Base-by-base conservation (phyloP, 2,329 filamentous ascomycete genomes). In the Chrysoporthe puriensis region DNA sequence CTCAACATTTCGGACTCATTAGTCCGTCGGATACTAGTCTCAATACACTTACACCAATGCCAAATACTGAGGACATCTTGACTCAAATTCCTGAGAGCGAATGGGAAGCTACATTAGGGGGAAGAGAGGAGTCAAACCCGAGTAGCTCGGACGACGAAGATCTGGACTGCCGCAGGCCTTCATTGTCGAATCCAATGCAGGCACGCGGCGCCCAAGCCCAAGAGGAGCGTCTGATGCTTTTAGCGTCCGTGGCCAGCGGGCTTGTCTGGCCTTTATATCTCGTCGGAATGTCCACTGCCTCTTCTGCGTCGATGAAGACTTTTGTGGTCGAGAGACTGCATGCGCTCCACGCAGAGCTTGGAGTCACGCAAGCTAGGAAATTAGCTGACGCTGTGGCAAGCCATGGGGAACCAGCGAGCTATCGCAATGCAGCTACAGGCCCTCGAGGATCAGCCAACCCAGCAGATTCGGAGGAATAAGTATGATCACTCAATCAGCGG, bases 181-280 rank as follows among this genome's bases (percentile, higher is more conserved):
- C 79, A 8, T 72, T 84, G 13, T 74, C 81, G 40, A 79, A 83
- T 58, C 78, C 80, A 2, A 79, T 78, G 7, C 76, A 79, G 43
- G 77, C 77, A 1, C 74, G 71, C 18, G 74, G 74, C 46, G 71
- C 74, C 16, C 76, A 77, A 8, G 77, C 79, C 57, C 78, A 80
- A 54, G 79, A 81, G 0, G 79, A 79, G 67, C 77, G 82, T 34
- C 83, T 84, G 73, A 81, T 85, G 80, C 80, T 82, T 4, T 75
- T 85, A 7, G 82, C 80, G 0, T 83, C 82, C 9, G 79, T 82
- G 0, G 82, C 82, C 34, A 82, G 83, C 70, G 81, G 81, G 18
- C 78, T 84, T 9, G 79, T 85, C 50, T 85, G 82, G 83, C 83
- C 83, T 4, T 76, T 85, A 3, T 85, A 83, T 66, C 79, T 81